Percentiles rank a stretch among this genome's conserved stretches.
Evolutionary conservation across 225 moss, liverwort and hornwort species (phyloP).

Genomic region (Takakia lepidozioides): DNA sequence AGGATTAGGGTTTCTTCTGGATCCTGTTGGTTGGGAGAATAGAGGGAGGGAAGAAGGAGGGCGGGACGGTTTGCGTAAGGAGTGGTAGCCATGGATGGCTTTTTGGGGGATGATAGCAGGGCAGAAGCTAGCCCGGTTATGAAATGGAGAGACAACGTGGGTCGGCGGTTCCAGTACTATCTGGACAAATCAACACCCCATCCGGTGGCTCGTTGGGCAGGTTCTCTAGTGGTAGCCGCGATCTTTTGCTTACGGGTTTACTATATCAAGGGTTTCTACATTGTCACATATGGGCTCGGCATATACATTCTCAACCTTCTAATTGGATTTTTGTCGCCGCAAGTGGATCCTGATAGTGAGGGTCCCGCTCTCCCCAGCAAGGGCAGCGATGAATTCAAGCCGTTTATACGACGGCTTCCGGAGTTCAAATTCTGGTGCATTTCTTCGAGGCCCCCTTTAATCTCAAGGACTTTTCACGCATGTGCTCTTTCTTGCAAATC

Average conservation of each 20-base stretch:
- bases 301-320: constrained; percentile 96
- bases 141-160: constrained; percentile 81
- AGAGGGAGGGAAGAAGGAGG: too few relatives aligned
- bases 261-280: constrained; percentile 96
- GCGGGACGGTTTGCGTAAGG: too few relatives aligned
- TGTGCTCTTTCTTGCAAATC: too few relatives aligned
- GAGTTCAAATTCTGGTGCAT: constrained; percentile 96
- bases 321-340: constrained; percentile 94
- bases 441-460: too few relatives aligned
- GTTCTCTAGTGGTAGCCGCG: constrained; percentile 71
- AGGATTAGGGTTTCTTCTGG: too few relatives aligned
- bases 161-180: constrained; percentile 88
- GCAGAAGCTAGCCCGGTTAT: constrained; percentile 50
- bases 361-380: constrained; percentile 94
- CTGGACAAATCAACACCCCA: constrained; percentile 99
- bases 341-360: constrained; percentile 97
- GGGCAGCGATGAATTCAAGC: constrained; percentile 98
- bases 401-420: constrained; percentile 98
- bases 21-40: too few relatives aligned
- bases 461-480: too few relatives aligned
- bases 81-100: constrained; percentile 93
- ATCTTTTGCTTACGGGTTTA: constrained; percentile 97
- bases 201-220: constrained; percentile 85
- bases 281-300: constrained; percentile 95
- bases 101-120: constrained; percentile 68